Base-by-base conservation (phyloP, 1,284 basidiomycete species). In the Apiotrichum brassicae region DNA sequence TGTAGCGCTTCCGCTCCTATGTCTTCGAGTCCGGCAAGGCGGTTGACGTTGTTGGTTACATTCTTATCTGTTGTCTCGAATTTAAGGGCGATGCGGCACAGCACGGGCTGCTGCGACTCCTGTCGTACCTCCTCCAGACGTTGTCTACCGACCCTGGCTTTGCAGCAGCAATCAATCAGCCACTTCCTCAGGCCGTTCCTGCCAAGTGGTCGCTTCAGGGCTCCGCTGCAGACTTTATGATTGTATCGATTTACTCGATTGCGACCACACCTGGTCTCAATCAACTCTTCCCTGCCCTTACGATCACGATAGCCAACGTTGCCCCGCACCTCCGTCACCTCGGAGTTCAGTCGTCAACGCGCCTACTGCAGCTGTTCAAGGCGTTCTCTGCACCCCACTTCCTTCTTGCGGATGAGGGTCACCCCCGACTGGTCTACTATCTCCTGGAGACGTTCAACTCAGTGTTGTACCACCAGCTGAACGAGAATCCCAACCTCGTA, bases 31-130 rank as follows among this genome's bases (percentile, higher is more conserved):
- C 86, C 4, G 85, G 88, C 36, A 84, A 81, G 68, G 82, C 81
- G 3, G 81, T 82, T 65, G 84, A 90, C 60, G 62, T 92, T 13
- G 73, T 91, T 26, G 84, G 81, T 2, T 84, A 86, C 66, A 78
- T 94, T 34, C 71, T 93, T 16, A 83, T 84, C 60, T 85, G 85
- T 63, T 81, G 81, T 49, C 76, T 93, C 20, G 88, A 93, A 54
- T 82, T 87, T 65, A 93, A 91, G 69, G 87, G 90, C 62, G 90
- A 89, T 70, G 86, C 90, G 85, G 88, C 93, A 49, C 84, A 93
- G 75, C 86, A 95, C 61, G 93, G 91, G 0, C 75, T 97, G 23
- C 89, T 92, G 60, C 81, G 93, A 40, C 82, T 89, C 4, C 77
- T 94, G 26, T 88, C 89, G 3, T 97, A 95, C 71, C 85, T 97